These are phyloP conservation scores for Starmera stellimalicola DNA, from an alignment of 1,139 yeast genomes.

Conservation along the genomic window DNA sequence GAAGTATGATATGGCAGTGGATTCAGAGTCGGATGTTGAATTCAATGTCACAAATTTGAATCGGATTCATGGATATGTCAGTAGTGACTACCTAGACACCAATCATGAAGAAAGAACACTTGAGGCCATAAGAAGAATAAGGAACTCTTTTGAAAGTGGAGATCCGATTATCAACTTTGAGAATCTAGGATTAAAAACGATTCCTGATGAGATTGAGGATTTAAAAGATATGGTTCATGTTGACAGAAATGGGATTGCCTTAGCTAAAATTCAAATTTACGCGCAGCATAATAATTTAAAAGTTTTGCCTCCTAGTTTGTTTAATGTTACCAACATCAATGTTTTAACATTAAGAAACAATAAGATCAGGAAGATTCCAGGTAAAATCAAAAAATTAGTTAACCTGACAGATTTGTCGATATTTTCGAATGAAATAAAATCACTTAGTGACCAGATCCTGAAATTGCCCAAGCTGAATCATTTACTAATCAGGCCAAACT, in stretches of 20 bases:
- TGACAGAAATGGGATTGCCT: conserved; percentile 26
- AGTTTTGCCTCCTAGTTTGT: conserved; percentile 40
- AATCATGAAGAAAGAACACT: conserved; percentile 12
- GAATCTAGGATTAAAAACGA: conserved; percentile 28
- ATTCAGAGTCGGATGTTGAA: conserved; percentile 6
- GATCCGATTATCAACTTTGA: conserved; percentile 32
- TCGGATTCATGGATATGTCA: conserved; percentile 14
- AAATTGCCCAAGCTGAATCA: conserved; percentile 32
- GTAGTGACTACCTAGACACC: conserved; percentile 12
- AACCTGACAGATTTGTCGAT: conserved; percentile 41
- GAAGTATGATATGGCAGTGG: conserved; percentile 9
- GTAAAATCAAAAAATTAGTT: conserved; percentile 35
- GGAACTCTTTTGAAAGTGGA: conserved; percentile 25
- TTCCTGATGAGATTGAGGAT: conserved; percentile 51
- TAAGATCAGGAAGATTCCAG: conserved; percentile 39
- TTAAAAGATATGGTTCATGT: conserved; percentile 37
- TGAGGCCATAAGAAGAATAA: conserved; percentile 13
- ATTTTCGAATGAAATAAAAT: conserved; percentile 40
- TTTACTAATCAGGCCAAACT: conserved; percentile 43
- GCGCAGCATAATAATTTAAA: conserved; percentile 42
- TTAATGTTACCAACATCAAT: conserved; percentile 39
- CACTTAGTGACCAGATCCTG: conserved; percentile 47
- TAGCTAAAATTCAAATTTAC: conserved; percentile 34
- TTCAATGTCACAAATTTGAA: conserved; percentile 16
- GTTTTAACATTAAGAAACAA: conserved; percentile 48